A percentile compares a stretch with the other conserved stretches of the same genome.
Conservation (phyloP, 257 asterid genomes). For the Nicotiana tomentosiformis region DNA sequence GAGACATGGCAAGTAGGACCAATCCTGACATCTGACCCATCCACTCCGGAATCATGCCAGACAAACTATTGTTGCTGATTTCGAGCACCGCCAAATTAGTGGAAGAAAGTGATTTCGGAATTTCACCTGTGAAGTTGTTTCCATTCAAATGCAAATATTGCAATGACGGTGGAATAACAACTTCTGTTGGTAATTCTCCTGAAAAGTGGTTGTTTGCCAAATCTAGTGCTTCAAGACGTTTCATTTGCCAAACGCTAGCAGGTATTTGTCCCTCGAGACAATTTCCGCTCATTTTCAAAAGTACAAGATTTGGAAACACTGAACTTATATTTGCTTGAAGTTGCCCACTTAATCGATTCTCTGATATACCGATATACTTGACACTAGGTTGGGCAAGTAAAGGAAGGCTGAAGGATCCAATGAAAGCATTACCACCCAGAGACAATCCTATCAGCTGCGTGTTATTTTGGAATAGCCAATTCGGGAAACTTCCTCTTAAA, state of each 20-base stretch:
- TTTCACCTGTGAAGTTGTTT: constrained; percentile 1
- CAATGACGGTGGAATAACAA: neutral
- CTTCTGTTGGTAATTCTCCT: constrained; percentile 2
- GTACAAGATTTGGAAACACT: neutral
- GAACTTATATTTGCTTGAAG: neutral
- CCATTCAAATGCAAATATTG: neutral
- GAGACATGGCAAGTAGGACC: neutral
- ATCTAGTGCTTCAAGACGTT: neutral
- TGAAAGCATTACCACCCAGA: neutral
- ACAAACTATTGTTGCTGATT: neutral
- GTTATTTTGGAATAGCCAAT: neutral
- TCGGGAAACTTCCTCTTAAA: neutral
- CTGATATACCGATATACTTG: neutral
- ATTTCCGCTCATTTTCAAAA: neutral
- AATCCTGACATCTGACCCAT: neutral
- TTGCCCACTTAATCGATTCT: neutral
- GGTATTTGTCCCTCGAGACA: neutral
- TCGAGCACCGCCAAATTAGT: neutral
- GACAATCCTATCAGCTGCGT: neutral
- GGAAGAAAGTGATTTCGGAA: neutral
- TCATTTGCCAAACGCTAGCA: neutral
- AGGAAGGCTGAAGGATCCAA: neutral
- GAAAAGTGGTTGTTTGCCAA: constrained; percentile 11
- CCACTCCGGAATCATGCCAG: neutral
- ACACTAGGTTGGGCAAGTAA: neutral